These are phyloP conservation scores for Colletotrichum falcatum DNA, from an alignment of 2,329 filamentous ascomycete species.

Conservation along the genomic window DNA sequence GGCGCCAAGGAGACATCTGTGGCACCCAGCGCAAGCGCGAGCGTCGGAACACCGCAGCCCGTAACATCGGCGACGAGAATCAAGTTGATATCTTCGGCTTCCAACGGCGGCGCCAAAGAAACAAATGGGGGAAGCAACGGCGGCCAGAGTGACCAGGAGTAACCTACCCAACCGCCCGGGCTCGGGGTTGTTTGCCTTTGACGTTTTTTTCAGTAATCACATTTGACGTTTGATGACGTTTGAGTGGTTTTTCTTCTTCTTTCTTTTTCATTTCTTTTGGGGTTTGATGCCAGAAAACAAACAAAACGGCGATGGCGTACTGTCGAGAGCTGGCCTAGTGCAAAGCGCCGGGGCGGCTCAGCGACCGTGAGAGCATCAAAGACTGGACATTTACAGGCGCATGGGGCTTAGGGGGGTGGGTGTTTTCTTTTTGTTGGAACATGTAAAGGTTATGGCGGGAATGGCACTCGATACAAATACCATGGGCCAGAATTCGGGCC, in stretches of 20 bases:
- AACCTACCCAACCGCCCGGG: too few species aligned
- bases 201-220: slow-evolving; percentile 34
- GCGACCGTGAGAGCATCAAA: slow-evolving; percentile 24
- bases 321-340: slow-evolving; percentile 10
- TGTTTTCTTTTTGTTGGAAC: slow-evolving; percentile 39
- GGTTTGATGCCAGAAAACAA: slow-evolving; percentile 40
- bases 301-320: slow-evolving; percentile 38
- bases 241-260: slow-evolving; percentile 17
- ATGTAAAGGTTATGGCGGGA: slow-evolving; percentile 43
- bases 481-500: slow-evolving; percentile 41
- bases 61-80: slow-evolving; percentile 71
- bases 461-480: slow-evolving; percentile 46
- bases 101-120: slow-evolving; percentile 50
- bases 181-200: background rate
- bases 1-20: slow-evolving; percentile 53
- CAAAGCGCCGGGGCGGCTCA: slow-evolving; percentile 11
- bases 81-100: slow-evolving; percentile 69
- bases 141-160: slow-evolving; percentile 67
- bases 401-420: slow-evolving; percentile 39
- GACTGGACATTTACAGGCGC: slow-evolving; percentile 39
- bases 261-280: slow-evolving; percentile 1
- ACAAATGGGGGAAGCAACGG: slow-evolving; percentile 47
- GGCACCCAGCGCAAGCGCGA: slow-evolving; percentile 63
- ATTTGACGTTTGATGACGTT: slow-evolving; percentile 26
- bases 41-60: slow-evolving; percentile 74